A percentile compares a stretch with the other conserved stretches of the same genome.
These are phyloP conservation scores for Xylaria grammica DNA, from an alignment of 495 filamentous ascomycete genomes.

Conservation along the genomic window DNA sequence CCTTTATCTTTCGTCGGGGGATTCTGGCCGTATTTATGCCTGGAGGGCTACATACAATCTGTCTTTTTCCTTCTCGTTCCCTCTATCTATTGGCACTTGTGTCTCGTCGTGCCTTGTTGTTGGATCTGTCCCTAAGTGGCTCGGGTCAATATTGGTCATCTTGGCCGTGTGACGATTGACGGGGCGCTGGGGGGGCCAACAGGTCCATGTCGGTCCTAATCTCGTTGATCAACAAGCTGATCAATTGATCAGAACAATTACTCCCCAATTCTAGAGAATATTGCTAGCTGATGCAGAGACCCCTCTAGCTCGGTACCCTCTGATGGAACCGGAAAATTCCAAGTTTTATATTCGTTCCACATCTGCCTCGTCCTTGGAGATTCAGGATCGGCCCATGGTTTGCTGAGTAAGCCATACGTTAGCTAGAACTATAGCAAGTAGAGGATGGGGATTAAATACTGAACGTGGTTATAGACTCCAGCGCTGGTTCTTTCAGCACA, in stretches of 20 bases:
- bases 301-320: background rate
- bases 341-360: constrained; percentile 29
- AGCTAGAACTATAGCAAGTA: background rate
- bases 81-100: no score
- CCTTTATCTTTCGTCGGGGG: no score
- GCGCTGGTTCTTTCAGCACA: constrained; percentile 32
- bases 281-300: background rate
- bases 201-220: no score
- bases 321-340: constrained; percentile 29
- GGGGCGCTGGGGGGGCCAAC: no score
- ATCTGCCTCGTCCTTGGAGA: constrained; percentile 48
- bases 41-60: no score
- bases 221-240: background rate
- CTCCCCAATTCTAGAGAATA: background rate
- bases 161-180: no score
- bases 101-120: no score
- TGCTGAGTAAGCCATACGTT: constrained; percentile 30
- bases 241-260: background rate
- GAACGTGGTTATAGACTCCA: background rate
- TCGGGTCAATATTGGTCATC: no score
- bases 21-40: no score
- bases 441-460: background rate
- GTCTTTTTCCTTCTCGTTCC: no score
- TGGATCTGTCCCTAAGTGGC: no score
- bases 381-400: constrained; percentile 42